Conservation (phyloP, 164 flowering plant genomes). For the Sedum album region DNA sequence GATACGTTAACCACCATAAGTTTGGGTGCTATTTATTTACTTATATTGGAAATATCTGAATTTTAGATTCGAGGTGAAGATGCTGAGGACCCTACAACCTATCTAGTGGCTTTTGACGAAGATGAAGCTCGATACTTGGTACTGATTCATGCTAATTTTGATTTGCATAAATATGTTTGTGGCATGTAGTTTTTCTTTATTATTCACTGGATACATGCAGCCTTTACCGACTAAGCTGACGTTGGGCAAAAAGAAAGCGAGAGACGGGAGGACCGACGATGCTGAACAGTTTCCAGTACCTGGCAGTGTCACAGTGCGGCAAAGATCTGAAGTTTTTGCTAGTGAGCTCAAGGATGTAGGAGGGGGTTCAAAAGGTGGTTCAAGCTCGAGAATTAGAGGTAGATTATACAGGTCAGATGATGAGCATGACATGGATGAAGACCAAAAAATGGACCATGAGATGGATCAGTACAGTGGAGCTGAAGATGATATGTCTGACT, state of each 20-base stretch:
- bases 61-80: constrained; percentile 81
- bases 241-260: constrained; percentile 72
- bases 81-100: no score
- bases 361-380: constrained; percentile 33
- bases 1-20: background rate
- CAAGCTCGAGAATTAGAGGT: constrained; percentile 29
- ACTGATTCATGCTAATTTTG: constrained; percentile 9
- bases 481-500: constrained; percentile 73
- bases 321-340: constrained; percentile 39
- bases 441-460: constrained; percentile 23
- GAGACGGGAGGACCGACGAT: constrained; percentile 81
- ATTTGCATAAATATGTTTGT: background rate
- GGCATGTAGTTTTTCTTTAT: constrained; percentile 5
- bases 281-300: no score
- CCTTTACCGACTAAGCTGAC: constrained; percentile 83
- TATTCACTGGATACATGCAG: no score
- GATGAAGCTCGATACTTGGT: constrained; percentile 84
- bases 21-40: background rate
- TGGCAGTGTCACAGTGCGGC: constrained; percentile 67
- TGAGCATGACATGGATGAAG: constrained; percentile 24
- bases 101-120: constrained; percentile 68
- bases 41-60: constrained; percentile 2
- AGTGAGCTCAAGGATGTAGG: no score
- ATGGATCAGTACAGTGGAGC: constrained; percentile 58
- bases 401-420: constrained; percentile 8